These are phyloP conservation scores for Venustampulla echinocandica DNA, from an alignment of 495 filamentous ascomycete species.

Conservation along the genomic window DNA sequence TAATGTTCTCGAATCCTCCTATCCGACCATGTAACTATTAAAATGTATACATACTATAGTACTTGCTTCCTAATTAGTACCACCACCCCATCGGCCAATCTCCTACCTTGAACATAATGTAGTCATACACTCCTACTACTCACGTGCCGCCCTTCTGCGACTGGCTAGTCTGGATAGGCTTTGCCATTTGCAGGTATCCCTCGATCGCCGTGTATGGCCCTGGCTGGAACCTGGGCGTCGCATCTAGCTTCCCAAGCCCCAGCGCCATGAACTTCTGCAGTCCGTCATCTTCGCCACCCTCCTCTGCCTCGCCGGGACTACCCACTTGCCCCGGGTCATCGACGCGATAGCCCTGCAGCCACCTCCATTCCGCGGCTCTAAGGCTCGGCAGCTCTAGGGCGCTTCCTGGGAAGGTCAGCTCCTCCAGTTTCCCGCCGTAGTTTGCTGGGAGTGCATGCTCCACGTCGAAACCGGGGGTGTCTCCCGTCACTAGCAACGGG, in stretches of 20 bases:
- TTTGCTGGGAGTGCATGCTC: slow-evolving; percentile 3
- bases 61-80: too few species aligned
- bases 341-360: slow-evolving; percentile 44
- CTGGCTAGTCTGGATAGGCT: too few species aligned
- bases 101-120: too few species aligned
- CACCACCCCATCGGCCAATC: too few species aligned
- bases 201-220: slow-evolving; percentile 36
- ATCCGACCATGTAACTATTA: too few species aligned
- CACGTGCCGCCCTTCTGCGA: too few species aligned
- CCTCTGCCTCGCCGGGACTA: neutral
- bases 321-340: slow-evolving; percentile 1
- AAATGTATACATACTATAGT: too few species aligned
- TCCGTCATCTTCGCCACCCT: slow-evolving; percentile 1
- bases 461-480: slow-evolving; percentile 16
- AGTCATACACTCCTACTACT: too few species aligned
- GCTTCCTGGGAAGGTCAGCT: too few species aligned
- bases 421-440: too few species aligned
- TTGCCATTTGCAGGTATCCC: slow-evolving; percentile 40
- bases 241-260: slow-evolving; percentile 21
- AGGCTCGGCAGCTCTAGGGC: slow-evolving; percentile 4
- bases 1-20: too few species aligned
- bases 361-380: slow-evolving; percentile 27
- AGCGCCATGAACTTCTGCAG: slow-evolving; percentile 20
- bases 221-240: slow-evolving; percentile 25
- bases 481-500: slow-evolving; percentile 28